A percentile compares a stretch with the other conserved stretches of the same genome.
These are phyloP conservation scores for Verticillium nubilum DNA, from an alignment of 2,329 filamentous ascomycete genomes.

Conservation along the genomic window DNA sequence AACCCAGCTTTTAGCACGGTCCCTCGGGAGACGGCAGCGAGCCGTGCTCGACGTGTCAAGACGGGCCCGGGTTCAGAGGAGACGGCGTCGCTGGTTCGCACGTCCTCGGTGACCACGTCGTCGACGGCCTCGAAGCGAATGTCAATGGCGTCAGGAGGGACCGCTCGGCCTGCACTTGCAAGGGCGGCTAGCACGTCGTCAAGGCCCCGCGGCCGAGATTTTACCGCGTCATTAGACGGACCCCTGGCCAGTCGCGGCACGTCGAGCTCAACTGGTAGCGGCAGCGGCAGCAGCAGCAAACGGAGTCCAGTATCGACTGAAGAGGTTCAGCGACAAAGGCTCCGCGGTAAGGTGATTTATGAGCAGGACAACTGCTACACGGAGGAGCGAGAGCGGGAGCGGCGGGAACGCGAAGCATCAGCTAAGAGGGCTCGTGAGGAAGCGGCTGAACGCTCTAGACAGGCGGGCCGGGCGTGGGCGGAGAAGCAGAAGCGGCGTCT, in stretches of 20 bases:
- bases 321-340: constrained; percentile 44
- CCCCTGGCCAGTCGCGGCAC: constrained; percentile 28
- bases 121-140: constrained; percentile 9
- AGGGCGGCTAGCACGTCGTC: constrained; percentile 3
- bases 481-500: constrained; percentile 42
- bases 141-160: constrained; percentile 5
- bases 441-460: constrained; percentile 55
- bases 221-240: background rate
- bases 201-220: constrained; percentile 7
- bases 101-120: background rate
- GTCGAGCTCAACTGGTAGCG: constrained; percentile 40
- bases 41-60: constrained; percentile 48
- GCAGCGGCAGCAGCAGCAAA: constrained; percentile 26
- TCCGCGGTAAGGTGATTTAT: constrained; percentile 49
- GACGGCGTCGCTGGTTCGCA: background rate
- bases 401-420: constrained; percentile 45
- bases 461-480: constrained; percentile 56
- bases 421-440: constrained; percentile 52
- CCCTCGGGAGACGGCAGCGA: constrained; percentile 53
- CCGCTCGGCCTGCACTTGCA: background rate
- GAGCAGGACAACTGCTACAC: constrained; percentile 43
- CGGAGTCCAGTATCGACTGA: constrained; percentile 44
- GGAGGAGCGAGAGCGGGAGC: constrained; percentile 46
- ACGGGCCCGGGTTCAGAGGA: constrained; percentile 18
- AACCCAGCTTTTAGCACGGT: constrained; percentile 32